Conservation (phyloP, 352 stramenopile species). For the Phytophthora hibernalis region DNA sequence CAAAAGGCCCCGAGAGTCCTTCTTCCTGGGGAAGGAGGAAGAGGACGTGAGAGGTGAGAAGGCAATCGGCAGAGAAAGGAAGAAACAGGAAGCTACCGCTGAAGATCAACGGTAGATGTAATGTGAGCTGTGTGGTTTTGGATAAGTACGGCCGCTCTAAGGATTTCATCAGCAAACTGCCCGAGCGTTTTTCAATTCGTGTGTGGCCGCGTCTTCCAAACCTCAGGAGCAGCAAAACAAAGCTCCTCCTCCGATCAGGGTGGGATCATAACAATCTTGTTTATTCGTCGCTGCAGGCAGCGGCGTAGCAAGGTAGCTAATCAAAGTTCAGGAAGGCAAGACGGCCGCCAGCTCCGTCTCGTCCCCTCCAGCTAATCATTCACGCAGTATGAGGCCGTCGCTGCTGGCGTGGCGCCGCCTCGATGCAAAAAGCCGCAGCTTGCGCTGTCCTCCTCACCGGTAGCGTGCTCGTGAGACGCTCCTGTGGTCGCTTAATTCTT, state of each 20-base stretch:
- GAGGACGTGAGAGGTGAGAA: conserved; percentile 16
- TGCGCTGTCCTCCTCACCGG: conserved; percentile 3
- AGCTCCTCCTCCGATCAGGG: background rate
- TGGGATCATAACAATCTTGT: conserved; percentile 26
- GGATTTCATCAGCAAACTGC: conserved; percentile 27
- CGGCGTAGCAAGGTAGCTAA: conserved; percentile 22
- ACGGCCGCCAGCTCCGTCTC: conserved; percentile 17
- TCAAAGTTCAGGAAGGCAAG: conserved; percentile 32
- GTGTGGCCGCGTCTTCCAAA: background rate
- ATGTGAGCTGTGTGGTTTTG: conserved; percentile 49
- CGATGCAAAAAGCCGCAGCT: conserved; percentile 13
- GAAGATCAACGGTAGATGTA: conserved; percentile 37
- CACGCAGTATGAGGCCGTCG: conserved; percentile 18
- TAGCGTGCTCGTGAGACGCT: conserved; percentile 14
- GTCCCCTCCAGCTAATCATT: conserved; percentile 24
- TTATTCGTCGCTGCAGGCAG: conserved; percentile 24
- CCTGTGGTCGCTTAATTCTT: conserved; percentile 38
- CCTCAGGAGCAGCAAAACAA: conserved; percentile 1
- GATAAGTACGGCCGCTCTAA: conserved; percentile 37
- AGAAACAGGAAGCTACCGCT: conserved; percentile 23
- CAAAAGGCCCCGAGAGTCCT: conserved; percentile 16
- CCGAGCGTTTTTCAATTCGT: no score
- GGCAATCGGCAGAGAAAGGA: conserved; percentile 24
- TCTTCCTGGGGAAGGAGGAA: conserved; percentile 20
- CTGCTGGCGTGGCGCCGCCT: conserved; percentile 7